A percentile compares a stretch with the other conserved stretches of the same genome.
Conservation (phyloP, 73 alveolate genomes). For the Stentor roeselii region DNA sequence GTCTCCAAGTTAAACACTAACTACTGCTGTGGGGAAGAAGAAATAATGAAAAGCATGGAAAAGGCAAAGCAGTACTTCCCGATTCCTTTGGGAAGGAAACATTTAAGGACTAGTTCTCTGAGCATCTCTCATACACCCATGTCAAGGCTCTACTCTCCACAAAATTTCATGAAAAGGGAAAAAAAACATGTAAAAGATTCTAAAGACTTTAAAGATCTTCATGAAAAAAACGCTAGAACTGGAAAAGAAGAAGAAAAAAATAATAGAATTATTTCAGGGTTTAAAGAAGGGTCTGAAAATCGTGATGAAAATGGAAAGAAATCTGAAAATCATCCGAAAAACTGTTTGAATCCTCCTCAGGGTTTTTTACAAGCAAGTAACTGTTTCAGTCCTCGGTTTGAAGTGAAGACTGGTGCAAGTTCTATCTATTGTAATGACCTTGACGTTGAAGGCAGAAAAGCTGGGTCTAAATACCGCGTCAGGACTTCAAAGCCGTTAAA, state of each 20-base stretch:
- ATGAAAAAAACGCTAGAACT: neutral
- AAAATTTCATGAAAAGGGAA: neutral
- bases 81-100: conserved; percentile 1
- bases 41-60: neutral
- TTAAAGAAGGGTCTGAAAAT: neutral
- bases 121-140: neutral
- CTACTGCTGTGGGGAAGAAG: neutral
- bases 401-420: too few species aligned
- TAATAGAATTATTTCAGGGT: neutral
- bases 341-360: too few species aligned
- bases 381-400: too few species aligned
- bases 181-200: too few species aligned
- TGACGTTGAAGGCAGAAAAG: neutral
- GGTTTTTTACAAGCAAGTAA: too few species aligned
- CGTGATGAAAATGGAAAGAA: too few species aligned
- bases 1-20: neutral
- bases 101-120: neutral
- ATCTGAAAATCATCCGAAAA: too few species aligned
- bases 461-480: neutral
- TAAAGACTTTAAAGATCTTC: neutral
- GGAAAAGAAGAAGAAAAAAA: neutral
- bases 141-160: neutral
- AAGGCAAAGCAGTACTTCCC: neutral
- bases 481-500: neutral
- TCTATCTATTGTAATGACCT: too few species aligned